phyloP scores from a whole-genome alignment of 768 basidiomycete genomes.

The Crassisporium funariophilum region DNA sequence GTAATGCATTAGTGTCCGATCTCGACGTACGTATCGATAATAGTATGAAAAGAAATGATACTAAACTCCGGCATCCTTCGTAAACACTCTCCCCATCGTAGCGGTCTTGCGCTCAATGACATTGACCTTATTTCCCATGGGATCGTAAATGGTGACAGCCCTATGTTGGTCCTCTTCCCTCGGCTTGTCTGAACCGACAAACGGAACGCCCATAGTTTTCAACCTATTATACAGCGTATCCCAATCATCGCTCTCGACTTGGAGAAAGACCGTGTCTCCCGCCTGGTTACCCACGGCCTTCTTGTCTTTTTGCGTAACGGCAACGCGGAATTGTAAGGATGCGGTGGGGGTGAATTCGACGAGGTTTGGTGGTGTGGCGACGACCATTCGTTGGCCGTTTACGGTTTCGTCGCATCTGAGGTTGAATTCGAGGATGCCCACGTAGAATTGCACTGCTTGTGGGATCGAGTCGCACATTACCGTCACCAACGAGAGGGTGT shows the following conservation, averaged over 20 bases:
- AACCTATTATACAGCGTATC: slow-evolving; percentile 15
- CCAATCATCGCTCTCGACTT: slow-evolving; percentile 21
- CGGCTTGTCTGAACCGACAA: slow-evolving; percentile 17
- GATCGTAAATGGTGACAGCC: slow-evolving; percentile 16
- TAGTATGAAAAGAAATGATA: no score
- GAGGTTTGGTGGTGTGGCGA: slow-evolving; percentile 21
- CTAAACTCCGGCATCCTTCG: slow-evolving; percentile 16
- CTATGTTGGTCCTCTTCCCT: slow-evolving; percentile 14
- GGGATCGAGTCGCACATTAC: slow-evolving; percentile 19
- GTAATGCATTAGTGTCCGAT: no score
- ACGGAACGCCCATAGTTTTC: slow-evolving; percentile 19
- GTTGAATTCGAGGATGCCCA: slow-evolving; percentile 22
- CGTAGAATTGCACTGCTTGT: slow-evolving; percentile 20
- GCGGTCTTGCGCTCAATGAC: slow-evolving; percentile 19
- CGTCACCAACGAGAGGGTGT: slow-evolving; percentile 17
- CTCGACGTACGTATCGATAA: no score
- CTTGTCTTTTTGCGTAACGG: slow-evolving; percentile 15
- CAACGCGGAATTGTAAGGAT: slow-evolving; percentile 15
- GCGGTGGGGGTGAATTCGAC: slow-evolving; percentile 20
- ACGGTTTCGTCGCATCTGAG: slow-evolving; percentile 22
- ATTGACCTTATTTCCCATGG: slow-evolving; percentile 21
- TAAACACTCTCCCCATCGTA: slow-evolving; percentile 19
- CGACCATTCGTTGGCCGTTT: slow-evolving; percentile 20
- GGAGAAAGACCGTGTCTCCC: slow-evolving; percentile 19
- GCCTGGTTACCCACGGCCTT: slow-evolving; percentile 21